phyloP scores from a whole-genome alignment of 306 rosid genomes.

The Rubus idaeus region DNA sequence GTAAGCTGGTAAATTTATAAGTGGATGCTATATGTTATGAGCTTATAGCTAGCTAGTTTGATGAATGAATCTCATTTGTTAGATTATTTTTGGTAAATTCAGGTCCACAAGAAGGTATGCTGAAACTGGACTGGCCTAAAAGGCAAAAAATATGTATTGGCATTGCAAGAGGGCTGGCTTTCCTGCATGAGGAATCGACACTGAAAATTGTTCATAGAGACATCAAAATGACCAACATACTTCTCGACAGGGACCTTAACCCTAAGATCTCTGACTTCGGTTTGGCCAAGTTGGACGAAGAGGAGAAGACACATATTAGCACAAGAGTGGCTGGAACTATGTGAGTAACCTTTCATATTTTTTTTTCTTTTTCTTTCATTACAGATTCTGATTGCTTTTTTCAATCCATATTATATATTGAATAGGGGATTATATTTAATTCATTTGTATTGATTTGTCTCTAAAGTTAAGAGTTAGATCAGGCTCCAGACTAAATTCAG shows the following conservation, averaged over 20 bases:
- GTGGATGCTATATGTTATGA: background rate
- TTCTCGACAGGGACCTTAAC: conserved; percentile 52
- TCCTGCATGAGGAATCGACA: conserved; percentile 59
- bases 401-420: background rate
- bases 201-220: conserved; percentile 69
- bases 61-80: background rate
- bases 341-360: background rate
- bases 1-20: conserved; percentile 1
- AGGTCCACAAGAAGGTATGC: background rate
- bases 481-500: background rate
- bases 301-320: conserved; percentile 50
- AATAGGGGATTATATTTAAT: background rate
- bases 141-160: conserved; percentile 50
- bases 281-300: conserved; percentile 65
- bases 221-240: conserved; percentile 52
- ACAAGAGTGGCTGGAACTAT: conserved; percentile 13
- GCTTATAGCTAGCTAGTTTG: background rate
- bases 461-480: background rate
- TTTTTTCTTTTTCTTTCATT: background rate
- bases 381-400: background rate
- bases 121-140: conserved; percentile 9
- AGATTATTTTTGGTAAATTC: background rate
- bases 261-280: conserved; percentile 76
- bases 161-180: conserved; percentile 63
- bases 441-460: no score